Percentiles rank a stretch among this genome's conserved stretches.
Conservation (phyloP, 306 rosid species). For the Vigna angularis region DNA sequence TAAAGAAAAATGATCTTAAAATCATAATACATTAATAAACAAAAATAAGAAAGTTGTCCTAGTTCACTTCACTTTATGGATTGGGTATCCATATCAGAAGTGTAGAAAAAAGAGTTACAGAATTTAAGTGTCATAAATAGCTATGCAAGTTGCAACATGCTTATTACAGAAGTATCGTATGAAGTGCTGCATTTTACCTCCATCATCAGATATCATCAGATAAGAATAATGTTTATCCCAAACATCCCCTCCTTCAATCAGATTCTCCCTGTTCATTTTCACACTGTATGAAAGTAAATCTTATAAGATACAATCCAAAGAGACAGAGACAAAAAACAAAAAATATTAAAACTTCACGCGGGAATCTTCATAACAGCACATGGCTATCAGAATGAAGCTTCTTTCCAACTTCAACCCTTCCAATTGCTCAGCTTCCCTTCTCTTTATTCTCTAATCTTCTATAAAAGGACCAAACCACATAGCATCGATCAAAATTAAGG, state of each 20-base stretch:
- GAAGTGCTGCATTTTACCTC: slow-evolving; percentile 40
- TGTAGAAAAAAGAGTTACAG: slow-evolving; percentile 14
- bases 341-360: slow-evolving; percentile 19
- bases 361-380: slow-evolving; percentile 49
- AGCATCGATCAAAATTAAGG: slow-evolving; percentile 42
- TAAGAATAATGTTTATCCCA: slow-evolving; percentile 49
- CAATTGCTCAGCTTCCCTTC: not conserved
- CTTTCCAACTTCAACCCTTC: slow-evolving; percentile 32
- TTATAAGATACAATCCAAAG: not conserved
- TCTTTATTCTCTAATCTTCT: slow-evolving; percentile 43
- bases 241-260: slow-evolving; percentile 30
- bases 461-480: slow-evolving; percentile 53
- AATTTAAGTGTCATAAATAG: slow-evolving; percentile 16
- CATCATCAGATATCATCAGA: slow-evolving; percentile 28
- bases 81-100: slow-evolving; percentile 34
- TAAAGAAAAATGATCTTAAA: too few relatives aligned
- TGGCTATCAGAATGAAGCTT: slow-evolving; percentile 24
- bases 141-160: slow-evolving; percentile 42
- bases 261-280: slow-evolving; percentile 33
- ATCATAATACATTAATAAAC: too few relatives aligned
- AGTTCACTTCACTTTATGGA: slow-evolving; percentile 13
- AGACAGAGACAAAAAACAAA: not conserved
- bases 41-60: not conserved
- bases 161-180: slow-evolving; percentile 29
- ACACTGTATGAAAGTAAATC: slow-evolving; percentile 1